Percentiles rank a stretch among this genome's conserved stretches.
These are phyloP conservation scores for Excoecaria cochinchinensis DNA, from an alignment of 345 rosid genomes.

Conservation along the genomic window DNA sequence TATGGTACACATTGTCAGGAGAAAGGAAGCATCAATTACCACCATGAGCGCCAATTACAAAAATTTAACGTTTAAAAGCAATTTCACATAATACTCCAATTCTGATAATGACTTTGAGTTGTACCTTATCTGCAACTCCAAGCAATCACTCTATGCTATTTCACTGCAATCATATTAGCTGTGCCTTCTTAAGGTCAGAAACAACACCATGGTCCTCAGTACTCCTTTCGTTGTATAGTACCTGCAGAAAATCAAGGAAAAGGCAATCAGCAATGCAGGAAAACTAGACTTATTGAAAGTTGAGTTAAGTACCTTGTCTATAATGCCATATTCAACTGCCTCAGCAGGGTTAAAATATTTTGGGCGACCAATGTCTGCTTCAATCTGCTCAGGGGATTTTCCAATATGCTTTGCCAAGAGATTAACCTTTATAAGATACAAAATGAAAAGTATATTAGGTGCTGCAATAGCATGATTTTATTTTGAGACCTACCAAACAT, in stretches of 20 bases:
- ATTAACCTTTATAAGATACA: slow-evolving; percentile 48
- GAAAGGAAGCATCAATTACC: slow-evolving; percentile 1
- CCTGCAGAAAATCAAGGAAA: slow-evolving; percentile 42
- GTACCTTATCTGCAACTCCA: slow-evolving; percentile 20
- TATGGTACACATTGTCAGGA: not conserved
- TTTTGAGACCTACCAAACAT: not conserved
- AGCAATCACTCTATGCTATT: slow-evolving; percentile 8
- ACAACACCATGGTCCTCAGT: slow-evolving; percentile 63
- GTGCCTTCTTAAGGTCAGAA: slow-evolving; percentile 57
- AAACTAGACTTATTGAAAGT: not conserved
- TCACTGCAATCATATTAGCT: slow-evolving; percentile 36
- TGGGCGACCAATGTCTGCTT: slow-evolving; percentile 75
- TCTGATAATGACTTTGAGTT: slow-evolving; percentile 12
- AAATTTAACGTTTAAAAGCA: not conserved
- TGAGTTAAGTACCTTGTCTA: slow-evolving; percentile 59
- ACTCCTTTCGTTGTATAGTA: slow-evolving; percentile 70
- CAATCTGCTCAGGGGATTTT: slow-evolving; percentile 76
- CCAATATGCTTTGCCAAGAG: slow-evolving; percentile 69
- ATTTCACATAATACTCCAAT: slow-evolving; percentile 6
- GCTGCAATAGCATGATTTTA: slow-evolving; percentile 4
- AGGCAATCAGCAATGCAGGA: slow-evolving; percentile 3
- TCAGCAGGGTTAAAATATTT: slow-evolving; percentile 77
- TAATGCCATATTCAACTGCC: slow-evolving; percentile 88
- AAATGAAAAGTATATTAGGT: not conserved
- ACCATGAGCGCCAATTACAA: slow-evolving; percentile 1